phyloP scores from a whole-genome alignment of 371 early-diverging fungal species.

The Lichtheimia ornata region DNA sequence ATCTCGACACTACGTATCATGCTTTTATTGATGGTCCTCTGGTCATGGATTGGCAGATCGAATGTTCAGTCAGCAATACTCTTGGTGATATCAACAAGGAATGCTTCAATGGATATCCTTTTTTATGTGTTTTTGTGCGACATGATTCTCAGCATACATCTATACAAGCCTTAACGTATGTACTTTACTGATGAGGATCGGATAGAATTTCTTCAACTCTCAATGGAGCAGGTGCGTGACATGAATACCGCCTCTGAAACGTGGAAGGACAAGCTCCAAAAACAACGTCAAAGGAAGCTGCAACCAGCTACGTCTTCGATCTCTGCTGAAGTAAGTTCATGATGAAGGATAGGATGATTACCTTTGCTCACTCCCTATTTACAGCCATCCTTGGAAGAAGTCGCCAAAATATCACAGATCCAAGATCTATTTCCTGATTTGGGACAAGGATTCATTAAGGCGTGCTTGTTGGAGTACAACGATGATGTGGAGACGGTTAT shows the following conservation, averaged over 20 bases:
- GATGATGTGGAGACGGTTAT: conserved; percentile 73
- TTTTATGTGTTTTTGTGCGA: conserved; percentile 4
- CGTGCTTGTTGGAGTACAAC: conserved; percentile 69
- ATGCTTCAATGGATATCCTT: conserved; percentile 44
- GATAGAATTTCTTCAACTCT: conserved; percentile 65
- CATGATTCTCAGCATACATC: neutral
- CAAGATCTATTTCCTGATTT: conserved; percentile 86
- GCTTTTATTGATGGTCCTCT: conserved; percentile 71
- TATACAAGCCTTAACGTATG: no score
- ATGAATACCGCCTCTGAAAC: conserved; percentile 41
- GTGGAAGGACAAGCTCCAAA: neutral
- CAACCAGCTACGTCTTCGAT: conserved; percentile 4
- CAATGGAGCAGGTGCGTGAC: conserved; percentile 72
- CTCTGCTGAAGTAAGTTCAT: no score
- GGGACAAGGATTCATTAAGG: conserved; percentile 87
- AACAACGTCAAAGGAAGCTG: neutral
- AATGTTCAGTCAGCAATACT: conserved; percentile 59
- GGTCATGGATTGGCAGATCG: conserved; percentile 79
- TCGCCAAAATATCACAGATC: conserved; percentile 70
- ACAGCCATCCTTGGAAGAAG: neutral
- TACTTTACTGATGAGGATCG: conserved; percentile 58
- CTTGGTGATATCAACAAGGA: conserved; percentile 47
- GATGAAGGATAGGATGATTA: no score
- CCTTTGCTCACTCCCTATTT: no score
- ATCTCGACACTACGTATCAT: conserved; percentile 29